Percentiles rank a stretch among this genome's conserved stretches.
Conservation (phyloP, 495 filamentous ascomycete species). For the Aspergillus mulundensis region DNA sequence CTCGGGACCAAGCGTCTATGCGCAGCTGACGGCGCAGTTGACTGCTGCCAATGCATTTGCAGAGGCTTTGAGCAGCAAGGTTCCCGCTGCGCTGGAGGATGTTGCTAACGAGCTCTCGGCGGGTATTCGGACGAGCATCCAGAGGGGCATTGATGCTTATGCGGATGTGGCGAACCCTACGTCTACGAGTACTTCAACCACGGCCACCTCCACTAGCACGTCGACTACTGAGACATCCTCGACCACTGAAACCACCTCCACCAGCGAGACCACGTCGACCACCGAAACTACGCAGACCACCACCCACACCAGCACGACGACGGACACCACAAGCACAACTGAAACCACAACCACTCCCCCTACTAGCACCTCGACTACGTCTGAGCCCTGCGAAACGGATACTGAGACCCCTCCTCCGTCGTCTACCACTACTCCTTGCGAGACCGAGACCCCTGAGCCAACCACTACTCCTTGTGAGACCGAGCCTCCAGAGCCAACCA, state of each 20-base stretch:
- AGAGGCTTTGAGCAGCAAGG: constrained; percentile 27
- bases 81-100: constrained; percentile 24
- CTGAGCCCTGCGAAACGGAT: background rate
- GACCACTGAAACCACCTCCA: constrained; percentile 13
- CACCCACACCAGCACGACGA: background rate
- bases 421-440: background rate
- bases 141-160: constrained; percentile 27
- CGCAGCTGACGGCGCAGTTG: constrained; percentile 24
- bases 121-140: constrained; percentile 29
- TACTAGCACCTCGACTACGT: background rate
- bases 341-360: background rate
- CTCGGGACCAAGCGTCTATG: constrained; percentile 24
- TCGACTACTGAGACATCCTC: constrained; percentile 7
- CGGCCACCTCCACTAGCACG: constrained; percentile 5
- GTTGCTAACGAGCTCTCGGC: constrained; percentile 27
- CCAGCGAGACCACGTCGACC: too few relatives aligned
- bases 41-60: constrained; percentile 31
- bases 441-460: background rate
- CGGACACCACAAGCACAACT: background rate
- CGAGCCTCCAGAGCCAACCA: background rate
- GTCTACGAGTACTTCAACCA: constrained; percentile 9
- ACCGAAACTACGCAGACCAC: background rate
- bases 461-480: background rate
- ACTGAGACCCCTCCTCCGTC: background rate
- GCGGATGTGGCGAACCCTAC: constrained; percentile 12